Conservation (phyloP, 805 yeast species). For the Yamadazyma laniorum region DNA sequence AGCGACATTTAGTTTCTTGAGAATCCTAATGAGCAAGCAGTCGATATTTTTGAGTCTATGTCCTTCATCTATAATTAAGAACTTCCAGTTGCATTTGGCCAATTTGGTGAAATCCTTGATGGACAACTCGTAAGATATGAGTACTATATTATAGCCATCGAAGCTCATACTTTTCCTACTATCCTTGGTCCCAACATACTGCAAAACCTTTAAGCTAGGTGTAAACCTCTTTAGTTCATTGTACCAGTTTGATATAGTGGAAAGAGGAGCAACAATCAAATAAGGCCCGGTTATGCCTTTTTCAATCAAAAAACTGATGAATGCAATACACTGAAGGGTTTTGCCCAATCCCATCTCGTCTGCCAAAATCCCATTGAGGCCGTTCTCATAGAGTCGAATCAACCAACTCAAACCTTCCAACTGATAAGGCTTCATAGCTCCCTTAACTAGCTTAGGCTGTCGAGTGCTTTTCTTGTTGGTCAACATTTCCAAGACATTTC, state of each 20-base stretch:
- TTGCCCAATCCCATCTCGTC: slow-evolving; percentile 99
- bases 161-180: slow-evolving; percentile 40
- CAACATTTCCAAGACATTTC: slow-evolving; percentile 7
- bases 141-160: slow-evolving; percentile 47
- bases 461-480: slow-evolving; percentile 10
- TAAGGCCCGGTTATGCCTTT: slow-evolving; percentile 79
- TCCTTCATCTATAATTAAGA: slow-evolving; percentile 91
- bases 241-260: slow-evolving; percentile 85
- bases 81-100: slow-evolving; percentile 65
- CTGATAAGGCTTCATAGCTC: slow-evolving; percentile 75
- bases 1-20: slow-evolving; percentile 63
- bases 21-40: slow-evolving; percentile 67
- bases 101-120: slow-evolving; percentile 56
- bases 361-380: slow-evolving; percentile 90
- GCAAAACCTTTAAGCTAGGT: slow-evolving; percentile 60
- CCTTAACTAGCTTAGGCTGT: slow-evolving; percentile 35
- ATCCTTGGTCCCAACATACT: slow-evolving; percentile 63
- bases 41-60: slow-evolving; percentile 86
- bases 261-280: slow-evolving; percentile 74
- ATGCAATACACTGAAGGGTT: slow-evolving; percentile 83
- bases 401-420: slow-evolving; percentile 91
- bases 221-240: slow-evolving; percentile 71
- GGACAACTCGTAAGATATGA: slow-evolving; percentile 82
- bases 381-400: slow-evolving; percentile 84
- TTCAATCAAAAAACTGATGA: slow-evolving; percentile 72